Conservation (phyloP, 768 basidiomycete species). For the Tricholoma saponaceum region DNA sequence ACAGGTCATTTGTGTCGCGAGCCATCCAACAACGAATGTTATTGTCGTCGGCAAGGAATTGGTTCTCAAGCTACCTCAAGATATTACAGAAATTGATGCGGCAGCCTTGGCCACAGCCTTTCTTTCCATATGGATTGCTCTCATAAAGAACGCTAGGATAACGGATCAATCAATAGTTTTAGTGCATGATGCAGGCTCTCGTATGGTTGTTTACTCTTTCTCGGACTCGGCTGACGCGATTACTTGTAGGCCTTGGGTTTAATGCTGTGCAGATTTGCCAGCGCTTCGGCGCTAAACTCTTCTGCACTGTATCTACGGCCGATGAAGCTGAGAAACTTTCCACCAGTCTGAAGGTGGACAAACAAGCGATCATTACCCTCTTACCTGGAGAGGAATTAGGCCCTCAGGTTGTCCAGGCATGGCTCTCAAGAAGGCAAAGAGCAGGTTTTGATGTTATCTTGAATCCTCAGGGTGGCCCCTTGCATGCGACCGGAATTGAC, state of each 20-base stretch:
- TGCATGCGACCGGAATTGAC: neutral
- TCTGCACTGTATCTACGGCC: neutral
- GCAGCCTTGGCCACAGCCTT: neutral
- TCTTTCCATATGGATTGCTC: neutral
- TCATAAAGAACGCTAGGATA: neutral
- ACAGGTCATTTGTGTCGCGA: neutral
- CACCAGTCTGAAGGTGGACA: neutral
- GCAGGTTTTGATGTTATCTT: neutral
- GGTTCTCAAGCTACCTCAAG: neutral
- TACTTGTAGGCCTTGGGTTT: neutral
- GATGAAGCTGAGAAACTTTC: neutral
- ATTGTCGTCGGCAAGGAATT: neutral
- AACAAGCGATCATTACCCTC: neutral
- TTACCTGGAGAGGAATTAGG: neutral
- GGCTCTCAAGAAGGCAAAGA: neutral
- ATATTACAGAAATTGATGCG: neutral
- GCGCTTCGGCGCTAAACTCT: neutral
- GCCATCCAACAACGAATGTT: neutral
- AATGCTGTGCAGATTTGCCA: neutral
- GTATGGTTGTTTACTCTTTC: neutral
- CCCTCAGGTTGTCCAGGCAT: neutral
- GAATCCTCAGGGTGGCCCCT: neutral
- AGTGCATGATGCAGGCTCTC: neutral
- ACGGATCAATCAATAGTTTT: neutral
- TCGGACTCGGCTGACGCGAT: neutral